Conservation (phyloP, 345 rosid genomes). For the Syzygium grande region DNA sequence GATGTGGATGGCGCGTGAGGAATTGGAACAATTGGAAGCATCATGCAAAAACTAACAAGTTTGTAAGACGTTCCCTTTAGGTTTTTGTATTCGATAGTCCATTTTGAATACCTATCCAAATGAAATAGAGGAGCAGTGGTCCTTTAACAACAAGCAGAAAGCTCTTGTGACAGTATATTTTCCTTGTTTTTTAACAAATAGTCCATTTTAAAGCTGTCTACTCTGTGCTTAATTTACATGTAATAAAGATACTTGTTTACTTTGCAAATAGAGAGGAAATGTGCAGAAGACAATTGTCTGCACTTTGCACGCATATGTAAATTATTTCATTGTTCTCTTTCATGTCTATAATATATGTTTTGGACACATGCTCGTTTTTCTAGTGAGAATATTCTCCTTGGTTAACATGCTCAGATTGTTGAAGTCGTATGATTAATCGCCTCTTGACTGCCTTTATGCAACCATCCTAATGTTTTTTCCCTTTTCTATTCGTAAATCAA, state of each 20-base stretch:
- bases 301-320: neutral
- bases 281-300: neutral
- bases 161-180: neutral
- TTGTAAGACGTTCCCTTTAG: neutral
- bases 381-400: neutral
- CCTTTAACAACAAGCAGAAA: neutral
- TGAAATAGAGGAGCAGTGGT: neutral
- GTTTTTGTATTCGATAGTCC: neutral
- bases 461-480: neutral
- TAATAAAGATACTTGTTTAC: neutral
- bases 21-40: neutral
- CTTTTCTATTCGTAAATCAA: neutral
- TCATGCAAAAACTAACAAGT: neutral
- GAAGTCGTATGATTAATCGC: neutral
- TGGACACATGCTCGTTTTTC: neutral
- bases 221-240: neutral
- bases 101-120: neutral
- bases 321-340: neutral
- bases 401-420: constrained; percentile 14
- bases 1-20: constrained; percentile 5
- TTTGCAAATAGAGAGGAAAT: neutral
- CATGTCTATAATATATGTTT: neutral
- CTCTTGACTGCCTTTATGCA: neutral
- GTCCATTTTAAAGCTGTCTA: neutral
- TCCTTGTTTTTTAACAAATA: neutral